Conservation (phyloP, 176 grass and related monocot genomes). For the Lolium rigidum region DNA sequence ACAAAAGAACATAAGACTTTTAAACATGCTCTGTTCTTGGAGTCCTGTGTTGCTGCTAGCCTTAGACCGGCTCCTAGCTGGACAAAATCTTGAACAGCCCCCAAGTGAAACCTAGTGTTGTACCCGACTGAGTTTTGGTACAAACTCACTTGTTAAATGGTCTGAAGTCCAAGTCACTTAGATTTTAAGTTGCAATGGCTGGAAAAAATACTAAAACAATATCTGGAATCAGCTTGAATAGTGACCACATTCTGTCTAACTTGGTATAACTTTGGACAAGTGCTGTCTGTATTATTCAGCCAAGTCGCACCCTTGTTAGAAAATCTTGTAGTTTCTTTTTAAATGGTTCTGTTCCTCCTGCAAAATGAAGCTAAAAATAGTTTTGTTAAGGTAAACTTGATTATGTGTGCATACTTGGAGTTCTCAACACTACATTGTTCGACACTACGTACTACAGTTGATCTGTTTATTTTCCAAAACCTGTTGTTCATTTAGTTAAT, state of each 20-base stretch:
- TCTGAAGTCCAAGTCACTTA: not conserved
- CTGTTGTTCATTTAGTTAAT: conserved; percentile 22
- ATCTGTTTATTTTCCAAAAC: not conserved
- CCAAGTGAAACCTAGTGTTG: not conserved
- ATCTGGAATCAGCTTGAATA: conserved; percentile 5
- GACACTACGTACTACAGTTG: not conserved
- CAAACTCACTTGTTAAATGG: not conserved
- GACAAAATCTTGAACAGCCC: not conserved
- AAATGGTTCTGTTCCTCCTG: not conserved
- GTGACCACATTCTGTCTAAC: conserved; percentile 28
- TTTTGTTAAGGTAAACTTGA: not conserved
- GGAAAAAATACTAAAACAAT: not conserved
- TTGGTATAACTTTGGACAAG: conserved; percentile 1
- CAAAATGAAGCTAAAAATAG: conserved; percentile 14
- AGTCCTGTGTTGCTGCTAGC: not conserved
- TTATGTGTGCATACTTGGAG: conserved; percentile 2
- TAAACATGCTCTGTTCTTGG: conserved; percentile 20
- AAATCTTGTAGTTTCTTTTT: not conserved
- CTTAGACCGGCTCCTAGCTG: not conserved
- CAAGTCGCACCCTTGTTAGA: conserved; percentile 7
- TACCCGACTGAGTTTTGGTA: conserved; percentile 30
- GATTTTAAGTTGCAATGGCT: not conserved
- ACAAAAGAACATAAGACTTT: not conserved
- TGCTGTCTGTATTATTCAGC: conserved; percentile 5
- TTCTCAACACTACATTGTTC: not conserved